Conservation (phyloP, 2,329 filamentous ascomycete genomes). For the Pyricularia grisea region DNA sequence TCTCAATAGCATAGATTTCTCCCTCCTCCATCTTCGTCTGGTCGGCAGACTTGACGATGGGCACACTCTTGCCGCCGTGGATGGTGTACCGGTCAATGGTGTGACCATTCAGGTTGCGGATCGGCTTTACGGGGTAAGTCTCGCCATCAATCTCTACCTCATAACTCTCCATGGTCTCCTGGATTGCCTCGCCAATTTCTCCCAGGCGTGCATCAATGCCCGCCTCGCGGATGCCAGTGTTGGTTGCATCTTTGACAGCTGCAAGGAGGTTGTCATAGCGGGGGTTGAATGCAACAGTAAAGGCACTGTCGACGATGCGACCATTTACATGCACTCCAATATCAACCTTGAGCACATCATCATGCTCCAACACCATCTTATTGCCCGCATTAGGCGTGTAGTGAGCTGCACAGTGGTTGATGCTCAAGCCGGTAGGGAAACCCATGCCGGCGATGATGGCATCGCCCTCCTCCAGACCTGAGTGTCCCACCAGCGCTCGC, state of each 20-base stretch:
- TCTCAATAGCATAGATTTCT: conserved; percentile 92
- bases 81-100: conserved; percentile 85
- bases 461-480: conserved; percentile 68
- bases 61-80: conserved; percentile 86
- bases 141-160: conserved; percentile 76
- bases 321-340: conserved; percentile 76
- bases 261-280: conserved; percentile 66
- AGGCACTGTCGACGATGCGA: conserved; percentile 72
- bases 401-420: conserved; percentile 77
- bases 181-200: conserved; percentile 75
- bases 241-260: conserved; percentile 67
- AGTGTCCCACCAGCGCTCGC: conserved; percentile 63
- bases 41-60: conserved; percentile 82
- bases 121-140: conserved; percentile 72
- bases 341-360: conserved; percentile 76
- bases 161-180: conserved; percentile 90
- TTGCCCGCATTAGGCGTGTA: conserved; percentile 80
- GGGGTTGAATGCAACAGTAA: conserved; percentile 68
- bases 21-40: conserved; percentile 97
- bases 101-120: conserved; percentile 82
- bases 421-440: conserved; percentile 72
- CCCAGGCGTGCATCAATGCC: conserved; percentile 86
- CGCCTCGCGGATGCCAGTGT: conserved; percentile 82
- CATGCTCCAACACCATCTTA: conserved; percentile 60
- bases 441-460: conserved; percentile 69